These are phyloP conservation scores for Epichloe uncinata DNA, from an alignment of 2,329 filamentous ascomycete genomes.

Conservation along the genomic window DNA sequence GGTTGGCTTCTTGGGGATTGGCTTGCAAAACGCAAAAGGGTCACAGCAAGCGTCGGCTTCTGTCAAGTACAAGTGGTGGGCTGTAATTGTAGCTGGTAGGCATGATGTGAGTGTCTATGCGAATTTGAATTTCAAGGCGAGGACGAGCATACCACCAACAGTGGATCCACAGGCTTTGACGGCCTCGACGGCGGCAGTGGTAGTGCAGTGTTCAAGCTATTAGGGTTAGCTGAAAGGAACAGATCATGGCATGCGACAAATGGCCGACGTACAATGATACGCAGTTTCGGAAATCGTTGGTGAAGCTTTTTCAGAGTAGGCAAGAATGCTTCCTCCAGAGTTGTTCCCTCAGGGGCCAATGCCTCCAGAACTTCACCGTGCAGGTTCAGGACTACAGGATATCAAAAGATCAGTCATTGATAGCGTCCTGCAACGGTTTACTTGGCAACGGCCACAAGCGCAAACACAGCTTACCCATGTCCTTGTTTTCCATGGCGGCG, in stretches of 20 bases:
- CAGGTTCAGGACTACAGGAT: constrained; percentile 59
- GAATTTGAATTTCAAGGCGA: not conserved
- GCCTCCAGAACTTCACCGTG: constrained; percentile 65
- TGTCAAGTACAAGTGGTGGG: constrained; percentile 72
- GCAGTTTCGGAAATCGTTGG: constrained; percentile 57
- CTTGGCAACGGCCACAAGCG: too few species aligned
- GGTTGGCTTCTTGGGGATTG: constrained; percentile 58
- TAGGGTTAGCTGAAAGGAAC: not conserved
- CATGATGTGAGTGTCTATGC: not conserved
- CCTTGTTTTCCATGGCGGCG: constrained; percentile 73
- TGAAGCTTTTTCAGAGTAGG: constrained; percentile 67
- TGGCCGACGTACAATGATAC: constrained; percentile 26
- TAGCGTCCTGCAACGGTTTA: not conserved
- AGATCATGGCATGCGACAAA: not conserved
- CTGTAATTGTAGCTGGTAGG: constrained; percentile 52
- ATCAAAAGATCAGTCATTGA: not conserved
- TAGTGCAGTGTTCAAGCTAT: constrained; percentile 72
- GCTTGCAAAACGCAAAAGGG: constrained; percentile 54
- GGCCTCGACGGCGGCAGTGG: constrained; percentile 63
- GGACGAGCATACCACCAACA: constrained; percentile 39
- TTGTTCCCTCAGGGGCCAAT: constrained; percentile 32
- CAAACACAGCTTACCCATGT: constrained; percentile 29
- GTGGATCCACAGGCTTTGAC: constrained; percentile 64
- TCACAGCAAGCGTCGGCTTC: constrained; percentile 57
- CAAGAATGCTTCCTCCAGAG: constrained; percentile 50